Evolutionary conservation across 2,329 filamentous ascomycete species (phyloP).

Genomic region (Fusarium domesticum): DNA sequence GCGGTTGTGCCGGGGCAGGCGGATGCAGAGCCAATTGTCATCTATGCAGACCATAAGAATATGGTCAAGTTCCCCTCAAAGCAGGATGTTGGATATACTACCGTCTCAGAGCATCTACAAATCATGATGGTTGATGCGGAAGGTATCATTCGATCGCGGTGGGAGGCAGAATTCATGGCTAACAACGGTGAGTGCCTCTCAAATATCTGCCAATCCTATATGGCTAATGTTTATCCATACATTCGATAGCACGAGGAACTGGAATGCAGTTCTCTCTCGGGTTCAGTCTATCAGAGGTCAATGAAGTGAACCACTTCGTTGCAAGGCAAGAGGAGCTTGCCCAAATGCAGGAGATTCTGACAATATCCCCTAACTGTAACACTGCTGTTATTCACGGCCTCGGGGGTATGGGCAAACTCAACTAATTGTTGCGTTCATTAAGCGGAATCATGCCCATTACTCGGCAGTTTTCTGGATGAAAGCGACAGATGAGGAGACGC

Average conservation of each 20-base stretch:
- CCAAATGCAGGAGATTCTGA: constrained; percentile 10
- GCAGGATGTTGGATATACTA: constrained; percentile 1
- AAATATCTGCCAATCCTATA: neutral
- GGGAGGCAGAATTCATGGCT: constrained; percentile 1
- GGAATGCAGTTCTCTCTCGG: neutral
- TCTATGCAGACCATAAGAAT: constrained; percentile 3
- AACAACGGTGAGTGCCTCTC: neutral
- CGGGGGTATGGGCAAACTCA: constrained; percentile 48
- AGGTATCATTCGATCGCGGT: neutral
- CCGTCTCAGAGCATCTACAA: neutral
- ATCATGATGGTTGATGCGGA: neutral
- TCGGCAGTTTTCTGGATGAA: constrained; percentile 44
- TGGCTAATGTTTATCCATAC: neutral
- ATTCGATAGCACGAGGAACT: constrained; percentile 3
- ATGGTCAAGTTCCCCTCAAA: constrained; percentile 3
- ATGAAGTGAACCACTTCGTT: constrained; percentile 11
- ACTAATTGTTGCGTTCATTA: constrained; percentile 37
- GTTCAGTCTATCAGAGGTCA: constrained; percentile 3
- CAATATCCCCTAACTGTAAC: constrained; percentile 5
- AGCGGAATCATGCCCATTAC: constrained; percentile 34
- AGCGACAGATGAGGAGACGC: constrained; percentile 34
- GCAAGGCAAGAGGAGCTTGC: constrained; percentile 18
- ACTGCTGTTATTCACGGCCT: constrained; percentile 38
- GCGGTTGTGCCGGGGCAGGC: constrained; percentile 2
- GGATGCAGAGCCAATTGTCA: constrained; percentile 2